Evolutionary conservation across 148 eudicot species (phyloP), one percentile per base, ranked within the genome.

Genomic region (Fallopia convolvulus): DNA sequence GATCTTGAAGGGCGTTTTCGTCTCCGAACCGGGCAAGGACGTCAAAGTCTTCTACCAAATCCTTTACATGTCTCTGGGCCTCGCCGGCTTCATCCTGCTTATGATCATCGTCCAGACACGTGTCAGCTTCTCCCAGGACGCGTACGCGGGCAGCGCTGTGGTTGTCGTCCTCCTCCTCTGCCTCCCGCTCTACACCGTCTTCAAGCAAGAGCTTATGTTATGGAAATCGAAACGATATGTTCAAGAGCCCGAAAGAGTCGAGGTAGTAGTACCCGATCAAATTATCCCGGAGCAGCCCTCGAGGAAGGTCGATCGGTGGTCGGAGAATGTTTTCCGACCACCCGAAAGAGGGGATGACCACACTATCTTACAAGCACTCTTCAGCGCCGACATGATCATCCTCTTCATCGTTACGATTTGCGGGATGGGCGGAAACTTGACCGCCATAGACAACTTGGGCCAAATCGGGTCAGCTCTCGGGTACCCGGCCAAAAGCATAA

Each of bases 381-480:
- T 83, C 49, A 83, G 83, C 77, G 9, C 78, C 20, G 86, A 81
- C 74, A 83, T 83, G 83, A 2, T 83, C 17, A 71, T 81, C 32
- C 75, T 83, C 21, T 83, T 83, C 49, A 13, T 83, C 6, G 75
- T 83, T 33, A 75, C 81, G 1, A 78, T 72, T 21, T 83, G 86
- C 39, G 86, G 86, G 17, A 56, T 83, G 41, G 86, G 86, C 2
- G 77, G 86, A 41, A 83, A 81, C 18, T 61, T 83, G 9, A 83
- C 83, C 2, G 80, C 81, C 33, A 81, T 83, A 1, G 83, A 83
- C 50, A 83, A 83, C 79, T 49, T 83, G 21, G 81, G 83, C 0
- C 86, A 83, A 3, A 81, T 83, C 23, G 86, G 86, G 21, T 42
- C 58, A 7, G 74, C 86, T 18, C 80, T 80, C 44, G 86, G 86